These are phyloP conservation scores for Ceriops tagal DNA, from an alignment of 345 rosid species.

Conservation along the genomic window DNA sequence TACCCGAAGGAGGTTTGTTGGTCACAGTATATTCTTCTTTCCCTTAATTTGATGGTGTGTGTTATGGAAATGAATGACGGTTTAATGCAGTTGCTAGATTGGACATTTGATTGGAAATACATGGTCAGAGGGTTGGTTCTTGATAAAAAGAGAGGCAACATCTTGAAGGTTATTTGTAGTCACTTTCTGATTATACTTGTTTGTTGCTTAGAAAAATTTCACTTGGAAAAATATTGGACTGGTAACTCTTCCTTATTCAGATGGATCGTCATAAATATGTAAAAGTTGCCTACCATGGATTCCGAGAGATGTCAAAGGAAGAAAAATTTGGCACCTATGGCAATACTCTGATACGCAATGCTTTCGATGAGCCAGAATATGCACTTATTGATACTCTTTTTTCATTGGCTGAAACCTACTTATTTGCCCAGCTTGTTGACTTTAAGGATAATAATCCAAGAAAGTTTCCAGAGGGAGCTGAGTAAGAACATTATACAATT, in stretches of 20 bases:
- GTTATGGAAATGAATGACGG: constrained; percentile 12
- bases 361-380: constrained; percentile 94
- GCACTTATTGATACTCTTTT: constrained; percentile 96
- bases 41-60: neutral
- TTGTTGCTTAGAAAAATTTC: no score
- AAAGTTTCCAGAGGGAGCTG: constrained; percentile 49
- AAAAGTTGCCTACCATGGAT: constrained; percentile 97
- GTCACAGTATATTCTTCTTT: neutral
- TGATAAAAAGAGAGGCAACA: constrained; percentile 96
- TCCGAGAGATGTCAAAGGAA: constrained; percentile 85
- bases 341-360: constrained; percentile 70
- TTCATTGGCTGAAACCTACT: constrained; percentile 90
- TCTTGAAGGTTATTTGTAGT: constrained; percentile 58
- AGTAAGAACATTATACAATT: constrained; percentile 45
- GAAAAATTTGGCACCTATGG: constrained; percentile 86
- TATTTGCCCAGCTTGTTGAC: constrained; percentile 96
- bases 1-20: constrained; percentile 81
- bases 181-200: neutral
- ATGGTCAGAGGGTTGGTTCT: constrained; percentile 98
- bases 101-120: constrained; percentile 91
- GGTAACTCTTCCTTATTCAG: constrained; percentile 36
- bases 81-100: constrained; percentile 56
- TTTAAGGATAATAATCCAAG: constrained; percentile 77
- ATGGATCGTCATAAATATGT: constrained; percentile 99
- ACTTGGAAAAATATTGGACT: neutral